Evolutionary conservation across 2,329 filamentous ascomycete genomes (phyloP), one percentile per base, ranked within the genome.

Genomic region (Metarhizium sp.): DNA sequence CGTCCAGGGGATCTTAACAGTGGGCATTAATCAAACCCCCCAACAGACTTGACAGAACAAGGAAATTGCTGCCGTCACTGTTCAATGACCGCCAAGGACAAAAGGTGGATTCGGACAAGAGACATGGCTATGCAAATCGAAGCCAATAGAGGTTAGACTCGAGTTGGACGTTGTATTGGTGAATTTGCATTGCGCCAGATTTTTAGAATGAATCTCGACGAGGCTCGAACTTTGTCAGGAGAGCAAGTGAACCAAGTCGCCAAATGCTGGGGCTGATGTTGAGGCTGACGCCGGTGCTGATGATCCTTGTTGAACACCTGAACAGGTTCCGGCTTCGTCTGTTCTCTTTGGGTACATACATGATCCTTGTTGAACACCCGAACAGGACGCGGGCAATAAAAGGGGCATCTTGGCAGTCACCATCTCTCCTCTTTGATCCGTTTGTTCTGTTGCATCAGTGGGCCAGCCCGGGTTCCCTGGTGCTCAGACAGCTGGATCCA

Each of bases 21-120:
- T 53, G 57, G 54, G 51, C 42, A 56, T 56, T 54, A 54, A 56
- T 55, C 54, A 58, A 58, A 55, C 48, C 54, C 38, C 36, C 54
- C 51, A 40, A 13, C 11, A 20, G 18, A 32, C 20, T 29, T 49
- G 42, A 18, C 36, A n/a, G 38, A 16, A 47, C 40, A 51, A 46
- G 50, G 50, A 50, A 43, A 50, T 40, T 46, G 45, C 11, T 42
- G 42, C 51, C 14, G 30, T 52, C 51, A 25, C 29, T 52, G 51
- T 52, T 40, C 42, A 20, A 42, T 20, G 32, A n/a, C 30, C 32
- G 45, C 20, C 52, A 48, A 53, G 43, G 34, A 49, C 43, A 38
- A 32, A 40, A 43, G 43, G 45, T 50, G 55, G 55, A 6, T 53
- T 51, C n/a, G 10, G 38, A 32, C 18, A 11, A 20, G 43, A 46